These are phyloP conservation scores for Lipomyces japonicus DNA, from an alignment of 805 yeast genomes.

Conservation along the genomic window DNA sequence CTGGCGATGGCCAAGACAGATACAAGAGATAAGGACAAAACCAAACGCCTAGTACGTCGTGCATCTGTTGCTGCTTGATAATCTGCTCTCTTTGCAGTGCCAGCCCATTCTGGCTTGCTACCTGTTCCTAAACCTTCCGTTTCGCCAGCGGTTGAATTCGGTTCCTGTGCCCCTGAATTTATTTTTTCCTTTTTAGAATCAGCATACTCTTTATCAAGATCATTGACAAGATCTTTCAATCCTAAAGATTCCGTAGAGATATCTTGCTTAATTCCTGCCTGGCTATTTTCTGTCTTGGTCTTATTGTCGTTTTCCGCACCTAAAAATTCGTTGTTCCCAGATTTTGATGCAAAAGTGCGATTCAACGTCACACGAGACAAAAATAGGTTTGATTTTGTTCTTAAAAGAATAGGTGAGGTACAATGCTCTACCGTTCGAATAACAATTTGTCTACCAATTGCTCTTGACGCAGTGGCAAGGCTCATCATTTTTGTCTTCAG, in stretches of 20 bases:
- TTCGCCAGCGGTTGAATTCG: background rate
- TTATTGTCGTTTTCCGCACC: constrained; percentile 19
- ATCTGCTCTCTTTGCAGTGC: constrained; percentile 44
- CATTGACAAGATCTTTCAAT: constrained; percentile 18
- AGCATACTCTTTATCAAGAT: constrained; percentile 3
- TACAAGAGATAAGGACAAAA: constrained; percentile 9
- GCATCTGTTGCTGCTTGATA: constrained; percentile 38
- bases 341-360: too few relatives aligned
- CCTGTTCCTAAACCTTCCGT: constrained; percentile 2
- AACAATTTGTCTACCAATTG: too few relatives aligned
- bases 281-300: too few relatives aligned
- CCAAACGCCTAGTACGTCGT: constrained; percentile 12
- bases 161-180: constrained; percentile 8
- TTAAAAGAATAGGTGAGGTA: background rate
- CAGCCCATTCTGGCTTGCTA: constrained; percentile 47
- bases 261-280: too few relatives aligned
- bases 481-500: background rate
- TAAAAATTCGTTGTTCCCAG: too few relatives aligned
- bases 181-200: constrained; percentile 3
- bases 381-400: background rate
- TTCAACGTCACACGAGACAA: background rate
- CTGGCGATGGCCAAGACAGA: constrained; percentile 9
- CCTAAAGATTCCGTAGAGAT: constrained; percentile 24
- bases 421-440: too few relatives aligned
- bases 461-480: background rate